Evolutionary conservation across 73 alveolate species (phyloP), one percentile per base, ranked within the genome.

Genomic region (Tetrahymena borealis): DNA sequence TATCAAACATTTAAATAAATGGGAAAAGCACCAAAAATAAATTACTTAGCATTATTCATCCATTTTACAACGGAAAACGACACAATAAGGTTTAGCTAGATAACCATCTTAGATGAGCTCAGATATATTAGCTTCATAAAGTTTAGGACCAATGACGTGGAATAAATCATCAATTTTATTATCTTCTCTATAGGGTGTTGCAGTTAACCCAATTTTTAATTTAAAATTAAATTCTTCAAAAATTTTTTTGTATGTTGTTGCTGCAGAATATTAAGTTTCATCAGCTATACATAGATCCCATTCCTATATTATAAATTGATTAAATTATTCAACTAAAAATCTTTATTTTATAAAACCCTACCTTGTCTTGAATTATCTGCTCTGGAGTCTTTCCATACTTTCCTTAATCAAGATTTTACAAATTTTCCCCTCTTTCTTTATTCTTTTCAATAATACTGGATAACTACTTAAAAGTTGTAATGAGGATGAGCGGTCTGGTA

Each of bases 101-200:
- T 79, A 92, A 42, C 95, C 92, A 91, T 38, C 39, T 16, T 92
- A 79, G 24, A 39, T 92, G 7, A 92, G 90, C 33, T 92, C 95
- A 8, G 90, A 91, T 79, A 92, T 92, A 85, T 79, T 92, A 1
- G 95, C 90, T 92, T 92, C 95, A 79, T 92, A 91, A 7, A 92
- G 85, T 78, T 92, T 92, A 39, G 95, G 95, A 38, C 95, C 95
- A 78, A 92, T 78, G n/a, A 79, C 90, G 39, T 92, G 90, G 90
- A 92, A 92, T 28, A 92, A 42, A 32, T 92, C 95, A 40, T 92
- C 90, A 10, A 92, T 92, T 79, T 92, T 92, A 92, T 92, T 92
- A 92, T 92, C 95, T 37, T 92, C 42, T 79, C 95, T 92, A 40
- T 92, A 92, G 0, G 95, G 95, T 24, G 95, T 92, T 39, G 95